Evolutionary conservation across 768 basidiomycete genomes (phyloP).

Genomic region (Termitomyces titanicus): DNA sequence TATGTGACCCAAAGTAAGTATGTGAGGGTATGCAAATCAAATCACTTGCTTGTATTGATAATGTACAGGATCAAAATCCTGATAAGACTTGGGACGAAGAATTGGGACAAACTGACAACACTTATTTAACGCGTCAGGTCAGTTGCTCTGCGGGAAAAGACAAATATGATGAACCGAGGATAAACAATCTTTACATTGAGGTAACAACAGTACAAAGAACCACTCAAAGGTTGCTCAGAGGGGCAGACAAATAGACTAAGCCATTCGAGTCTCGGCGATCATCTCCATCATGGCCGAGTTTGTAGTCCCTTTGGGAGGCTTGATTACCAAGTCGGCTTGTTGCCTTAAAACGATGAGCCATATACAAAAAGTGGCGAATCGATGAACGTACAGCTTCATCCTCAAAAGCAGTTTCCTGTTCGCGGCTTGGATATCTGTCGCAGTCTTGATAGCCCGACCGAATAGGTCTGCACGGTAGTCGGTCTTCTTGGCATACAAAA

Average conservation of each 20-base stretch:
- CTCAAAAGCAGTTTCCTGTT: conserved; percentile 79
- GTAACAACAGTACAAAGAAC: not conserved
- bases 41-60: conserved; percentile 41
- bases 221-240: not conserved
- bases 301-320: conserved; percentile 50
- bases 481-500: conserved; percentile 74
- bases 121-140: not conserved
- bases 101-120: not conserved
- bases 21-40: not conserved
- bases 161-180: not conserved
- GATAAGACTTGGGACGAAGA: too few species aligned
- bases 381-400: conserved; percentile 62
- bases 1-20: not conserved
- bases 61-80: conserved; percentile 41
- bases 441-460: conserved; percentile 69
- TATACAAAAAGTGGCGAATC: not conserved
- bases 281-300: conserved; percentile 9
- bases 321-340: conserved; percentile 77
- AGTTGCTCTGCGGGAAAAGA: not conserved
- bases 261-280: conserved; percentile 3
- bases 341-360: conserved; percentile 41
- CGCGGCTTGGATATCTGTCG: conserved; percentile 63
- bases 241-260: not conserved
- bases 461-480: conserved; percentile 80
- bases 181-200: not conserved